A percentile compares a stretch with the other conserved stretches of the same genome.
Evolutionary conservation across 2,329 filamentous ascomycete species (phyloP).

Genomic region (Fusarium udum): DNA sequence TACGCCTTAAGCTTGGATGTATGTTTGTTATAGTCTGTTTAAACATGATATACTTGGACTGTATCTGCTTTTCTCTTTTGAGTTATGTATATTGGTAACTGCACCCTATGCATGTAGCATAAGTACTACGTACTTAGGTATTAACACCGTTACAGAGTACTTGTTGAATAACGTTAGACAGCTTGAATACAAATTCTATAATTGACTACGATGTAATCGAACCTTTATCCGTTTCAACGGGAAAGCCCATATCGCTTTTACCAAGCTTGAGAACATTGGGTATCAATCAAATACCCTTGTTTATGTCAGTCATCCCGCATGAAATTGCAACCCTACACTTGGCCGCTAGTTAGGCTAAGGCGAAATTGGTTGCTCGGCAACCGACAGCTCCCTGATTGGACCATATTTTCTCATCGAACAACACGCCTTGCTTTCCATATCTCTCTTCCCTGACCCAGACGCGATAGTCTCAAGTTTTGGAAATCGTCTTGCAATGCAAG

Average conservation of each 20-base stretch:
- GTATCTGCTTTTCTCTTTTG: neutral
- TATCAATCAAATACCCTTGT: neutral
- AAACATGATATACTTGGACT: neutral
- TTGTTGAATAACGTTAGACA: neutral
- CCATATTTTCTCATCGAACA: slow-evolving; percentile 38
- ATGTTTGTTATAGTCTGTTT: neutral
- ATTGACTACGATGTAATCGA: neutral
- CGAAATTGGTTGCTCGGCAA: slow-evolving; percentile 47
- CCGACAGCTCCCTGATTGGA: slow-evolving; percentile 46
- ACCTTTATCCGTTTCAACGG: neutral
- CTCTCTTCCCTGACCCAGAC: slow-evolving; percentile 40
- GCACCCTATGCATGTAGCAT: too few species aligned
- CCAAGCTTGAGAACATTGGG: neutral
- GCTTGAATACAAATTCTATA: neutral
- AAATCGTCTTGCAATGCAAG: slow-evolving; percentile 46
- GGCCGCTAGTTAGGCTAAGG: slow-evolving; percentile 7
- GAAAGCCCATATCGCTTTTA: neutral
- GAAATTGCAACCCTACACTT: slow-evolving; percentile 23
- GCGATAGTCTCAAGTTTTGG: slow-evolving; percentile 50
- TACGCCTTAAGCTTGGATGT: neutral
- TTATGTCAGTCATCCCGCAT: slow-evolving; percentile 3
- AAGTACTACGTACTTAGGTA: too few species aligned
- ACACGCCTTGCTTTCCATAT: slow-evolving; percentile 38
- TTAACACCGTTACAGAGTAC: neutral
- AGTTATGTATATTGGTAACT: neutral